Base-by-base conservation (phyloP, 306 rosid species). In the Vigna angularis region DNA sequence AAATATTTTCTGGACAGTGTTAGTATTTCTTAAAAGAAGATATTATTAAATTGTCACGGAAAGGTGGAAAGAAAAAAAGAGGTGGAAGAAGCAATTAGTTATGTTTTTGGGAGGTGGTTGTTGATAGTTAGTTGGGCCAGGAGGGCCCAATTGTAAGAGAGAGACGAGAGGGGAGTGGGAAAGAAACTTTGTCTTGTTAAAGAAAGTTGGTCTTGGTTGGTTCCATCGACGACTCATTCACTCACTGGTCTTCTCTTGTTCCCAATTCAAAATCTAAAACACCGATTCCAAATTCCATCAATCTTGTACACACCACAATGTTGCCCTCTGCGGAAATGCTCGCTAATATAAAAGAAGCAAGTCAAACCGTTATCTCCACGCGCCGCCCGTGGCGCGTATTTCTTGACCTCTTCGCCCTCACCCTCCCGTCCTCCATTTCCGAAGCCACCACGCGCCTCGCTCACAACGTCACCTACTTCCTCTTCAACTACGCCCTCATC, bases 371-470 rank as follows among this genome's bases (percentile, higher is more conserved):
- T 38, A 32, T 15, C 1, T 67, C 91, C 50, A 71, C 86, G 48
- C 89, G 87, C 36, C 94, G 91, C 1, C 91, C 97, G 1, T 91
- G 93, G 94, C 26, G 57, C 0, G 89, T 85, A 1, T 75, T 89
- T 62, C 47, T 88, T 3, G 78, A 83, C 73, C 77, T 75, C 53
- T 74, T 88, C 30, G 61, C 88, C 1, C 59, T 91, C 12, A 58
- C 81, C 72, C 79, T 91, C 67, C 97, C 97, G 0, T 24, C 82
- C 50, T 82, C 86, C 1, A 3, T 87, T 75, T 86, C 91, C 3
- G 89, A 86, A 18, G 81, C 78, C 36, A 70, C 93, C 34, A 64
- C 86, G 70, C 93, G 94, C 65, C 42, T 89, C 44, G 15, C 82
- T 58, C 83, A 83, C 38, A 91, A 91, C 77, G 45, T 84, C n/a